Evolutionary conservation across 192 early-diverging fungal species (phyloP).

Genomic region (Coemansia sp.): DNA sequence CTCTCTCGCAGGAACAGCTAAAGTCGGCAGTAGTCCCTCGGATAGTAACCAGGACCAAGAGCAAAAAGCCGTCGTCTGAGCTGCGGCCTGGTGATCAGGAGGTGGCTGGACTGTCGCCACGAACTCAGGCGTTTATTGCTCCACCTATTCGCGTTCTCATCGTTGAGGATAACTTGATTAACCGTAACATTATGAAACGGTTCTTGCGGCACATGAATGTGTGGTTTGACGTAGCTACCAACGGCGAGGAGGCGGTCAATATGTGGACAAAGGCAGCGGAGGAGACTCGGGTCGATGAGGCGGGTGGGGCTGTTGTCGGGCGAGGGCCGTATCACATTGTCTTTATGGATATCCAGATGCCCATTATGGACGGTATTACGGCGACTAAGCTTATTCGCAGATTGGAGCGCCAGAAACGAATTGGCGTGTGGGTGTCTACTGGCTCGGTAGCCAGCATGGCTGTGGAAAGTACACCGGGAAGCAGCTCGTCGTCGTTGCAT

Average conservation of each 20-base stretch:
- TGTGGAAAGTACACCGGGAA: slow-evolving; percentile 65
- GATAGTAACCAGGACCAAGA: not conserved
- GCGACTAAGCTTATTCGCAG: slow-evolving; percentile 80
- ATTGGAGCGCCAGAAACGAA: slow-evolving; percentile 61
- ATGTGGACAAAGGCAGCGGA: slow-evolving; percentile 68
- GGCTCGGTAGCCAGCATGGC: slow-evolving; percentile 81
- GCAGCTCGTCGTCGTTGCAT: not conserved
- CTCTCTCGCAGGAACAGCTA: slow-evolving; percentile 8
- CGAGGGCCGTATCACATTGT: slow-evolving; percentile 66
- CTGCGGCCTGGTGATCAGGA: slow-evolving; percentile 6
- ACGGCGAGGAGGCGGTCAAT: slow-evolving; percentile 80
- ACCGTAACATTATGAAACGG: slow-evolving; percentile 71
- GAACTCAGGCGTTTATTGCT: slow-evolving; percentile 3
- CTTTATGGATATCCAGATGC: slow-evolving; percentile 92
- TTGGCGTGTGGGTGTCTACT: slow-evolving; percentile 47
- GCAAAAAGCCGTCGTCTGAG: slow-evolving; percentile 20
- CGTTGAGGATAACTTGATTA: slow-evolving; percentile 82
- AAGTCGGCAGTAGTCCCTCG: not conserved
- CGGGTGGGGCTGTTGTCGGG: slow-evolving; percentile 10
- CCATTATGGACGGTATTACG: slow-evolving; percentile 86
- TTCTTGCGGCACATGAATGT: slow-evolving; percentile 77
- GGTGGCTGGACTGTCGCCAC: not conserved
- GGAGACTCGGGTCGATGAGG: slow-evolving; percentile 15
- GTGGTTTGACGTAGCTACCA: slow-evolving; percentile 73
- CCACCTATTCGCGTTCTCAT: slow-evolving; percentile 75